Conservation (phyloP, 495 filamentous ascomycete genomes). For the Oleoguttula mirabilis region DNA sequence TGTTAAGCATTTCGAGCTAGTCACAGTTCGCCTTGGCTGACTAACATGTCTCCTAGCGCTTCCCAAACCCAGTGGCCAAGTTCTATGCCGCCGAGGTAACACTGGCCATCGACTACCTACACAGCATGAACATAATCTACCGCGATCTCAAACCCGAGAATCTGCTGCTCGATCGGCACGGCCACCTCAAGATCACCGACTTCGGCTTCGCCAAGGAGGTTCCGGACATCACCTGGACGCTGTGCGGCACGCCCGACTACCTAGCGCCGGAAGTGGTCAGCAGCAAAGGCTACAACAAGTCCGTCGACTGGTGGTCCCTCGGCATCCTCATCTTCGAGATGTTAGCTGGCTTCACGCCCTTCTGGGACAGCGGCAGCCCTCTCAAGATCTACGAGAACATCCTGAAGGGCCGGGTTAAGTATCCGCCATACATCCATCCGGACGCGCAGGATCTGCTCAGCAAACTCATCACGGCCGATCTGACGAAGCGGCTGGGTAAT, state of each 20-base stretch:
- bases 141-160: slow-evolving; percentile 97
- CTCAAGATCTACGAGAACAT: slow-evolving; percentile 99
- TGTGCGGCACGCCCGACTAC: slow-evolving; percentile 98
- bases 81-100: slow-evolving; percentile 98
- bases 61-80: slow-evolving; percentile 96
- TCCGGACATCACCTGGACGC: slow-evolving; percentile 96
- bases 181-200: slow-evolving; percentile 96
- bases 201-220: slow-evolving; percentile 98
- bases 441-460: slow-evolving; percentile 88
- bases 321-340: slow-evolving; percentile 99
- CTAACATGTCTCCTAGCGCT: slow-evolving; percentile 48
- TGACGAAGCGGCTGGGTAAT: slow-evolving; percentile 92
- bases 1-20: no score
- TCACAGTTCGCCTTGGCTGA: background rate
- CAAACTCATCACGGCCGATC: slow-evolving; percentile 82
- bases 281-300: slow-evolving; percentile 98
- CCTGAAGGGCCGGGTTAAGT: slow-evolving; percentile 82
- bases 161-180: slow-evolving; percentile 84
- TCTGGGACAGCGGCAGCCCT: slow-evolving; percentile 93
- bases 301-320: slow-evolving; percentile 98
- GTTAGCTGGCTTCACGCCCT: slow-evolving; percentile 96
- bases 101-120: slow-evolving; percentile 89
- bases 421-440: slow-evolving; percentile 85
- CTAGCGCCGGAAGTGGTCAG: slow-evolving; percentile 93
- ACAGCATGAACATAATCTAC: slow-evolving; percentile 90